Evolutionary conservation across 2,329 filamentous ascomycete genomes (phyloP).

Genomic region (Xylaria sp.): DNA sequence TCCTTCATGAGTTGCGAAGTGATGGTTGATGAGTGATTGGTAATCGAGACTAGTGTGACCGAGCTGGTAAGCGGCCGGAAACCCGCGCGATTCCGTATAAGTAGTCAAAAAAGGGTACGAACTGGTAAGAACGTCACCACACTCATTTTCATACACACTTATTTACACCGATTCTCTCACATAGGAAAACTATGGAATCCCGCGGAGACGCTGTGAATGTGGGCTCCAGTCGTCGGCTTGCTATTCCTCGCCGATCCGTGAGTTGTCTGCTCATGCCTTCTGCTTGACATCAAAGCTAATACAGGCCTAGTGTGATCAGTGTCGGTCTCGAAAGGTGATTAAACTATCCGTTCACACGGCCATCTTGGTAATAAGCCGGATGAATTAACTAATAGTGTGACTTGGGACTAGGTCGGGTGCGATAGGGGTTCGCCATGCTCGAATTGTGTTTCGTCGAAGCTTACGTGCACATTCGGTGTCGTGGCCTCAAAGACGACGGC

Average conservation of each 20-base stretch:
- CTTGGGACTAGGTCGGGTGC: constrained; percentile 44
- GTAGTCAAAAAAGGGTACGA: constrained; percentile 1
- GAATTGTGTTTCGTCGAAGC: constrained; percentile 50
- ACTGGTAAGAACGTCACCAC: neutral
- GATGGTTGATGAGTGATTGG: constrained; percentile 10
- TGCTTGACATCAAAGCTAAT: constrained; percentile 20
- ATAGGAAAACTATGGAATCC: constrained; percentile 25
- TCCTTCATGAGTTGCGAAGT: neutral
- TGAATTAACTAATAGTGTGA: constrained; percentile 4
- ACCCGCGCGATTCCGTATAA: constrained; percentile 40
- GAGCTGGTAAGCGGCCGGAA: constrained; percentile 32
- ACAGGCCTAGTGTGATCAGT: constrained; percentile 49
- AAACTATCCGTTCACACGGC: constrained; percentile 14
- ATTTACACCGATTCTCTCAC: neutral
- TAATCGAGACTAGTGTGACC: constrained; percentile 13
- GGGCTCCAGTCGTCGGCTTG: constrained; percentile 29
- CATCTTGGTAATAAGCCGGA: constrained; percentile 5
- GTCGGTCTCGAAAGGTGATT: constrained; percentile 47
- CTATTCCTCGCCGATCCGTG: constrained; percentile 46
- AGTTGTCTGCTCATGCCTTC: constrained; percentile 21
- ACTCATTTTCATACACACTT: neutral
- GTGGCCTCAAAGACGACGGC: constrained; percentile 42
- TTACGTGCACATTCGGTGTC: constrained; percentile 50
- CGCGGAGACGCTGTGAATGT: constrained; percentile 30
- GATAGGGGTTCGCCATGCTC: constrained; percentile 50